These are phyloP conservation scores for Durotheca rogersii DNA, from an alignment of 495 filamentous ascomycete genomes.

Conservation along the genomic window DNA sequence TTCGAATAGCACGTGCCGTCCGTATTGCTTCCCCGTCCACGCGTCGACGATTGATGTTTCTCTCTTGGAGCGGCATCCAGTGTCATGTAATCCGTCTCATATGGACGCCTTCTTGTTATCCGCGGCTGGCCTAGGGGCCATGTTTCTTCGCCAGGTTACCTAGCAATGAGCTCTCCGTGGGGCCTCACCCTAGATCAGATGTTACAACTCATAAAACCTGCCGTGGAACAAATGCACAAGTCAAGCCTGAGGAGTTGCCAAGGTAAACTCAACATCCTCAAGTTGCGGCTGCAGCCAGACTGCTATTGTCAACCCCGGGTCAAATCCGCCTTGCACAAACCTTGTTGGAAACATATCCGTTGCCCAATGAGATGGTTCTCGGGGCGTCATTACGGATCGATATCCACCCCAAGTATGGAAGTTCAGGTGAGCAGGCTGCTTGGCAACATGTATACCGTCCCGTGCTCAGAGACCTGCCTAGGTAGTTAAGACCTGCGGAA, in stretches of 20 bases:
- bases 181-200: no score
- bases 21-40: not conserved
- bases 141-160: not conserved
- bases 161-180: no score
- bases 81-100: not conserved
- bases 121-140: not conserved
- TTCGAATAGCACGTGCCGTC: not conserved
- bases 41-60: not conserved
- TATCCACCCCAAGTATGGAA: not conserved
- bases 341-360: no score
- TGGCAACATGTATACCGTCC: slow-evolving; percentile 1
- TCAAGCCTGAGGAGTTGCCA: not conserved
- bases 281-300: slow-evolving; percentile 3
- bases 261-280: not conserved
- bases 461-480: not conserved
- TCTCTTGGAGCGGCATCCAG: not conserved
- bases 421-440: not conserved
- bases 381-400: not conserved
- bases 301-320: no score
- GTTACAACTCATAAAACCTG: not conserved
- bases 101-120: not conserved
- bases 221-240: not conserved
- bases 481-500: not conserved
- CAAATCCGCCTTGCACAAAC: no score
- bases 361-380: not conserved